These are phyloP conservation scores for Plasmodium ovale DNA, from an alignment of 169 alveolate species.

Conservation along the genomic window DNA sequence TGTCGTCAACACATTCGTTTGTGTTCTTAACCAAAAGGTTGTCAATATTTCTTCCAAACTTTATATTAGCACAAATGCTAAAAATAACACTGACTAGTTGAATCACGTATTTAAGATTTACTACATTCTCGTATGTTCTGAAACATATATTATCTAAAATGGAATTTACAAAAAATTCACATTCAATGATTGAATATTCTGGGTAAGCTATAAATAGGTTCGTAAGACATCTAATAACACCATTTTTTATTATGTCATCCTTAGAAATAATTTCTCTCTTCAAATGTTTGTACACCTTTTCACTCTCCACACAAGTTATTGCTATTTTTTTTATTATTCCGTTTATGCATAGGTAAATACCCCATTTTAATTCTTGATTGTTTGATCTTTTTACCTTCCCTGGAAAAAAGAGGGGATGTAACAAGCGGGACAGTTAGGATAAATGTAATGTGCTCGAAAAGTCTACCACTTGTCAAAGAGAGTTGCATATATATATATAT, in stretches of 20 bases:
- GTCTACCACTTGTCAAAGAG: neutral
- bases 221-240: conserved; percentile 31
- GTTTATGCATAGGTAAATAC: conserved; percentile 15
- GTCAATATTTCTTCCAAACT: conserved; percentile 13
- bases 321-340: conserved; percentile 20
- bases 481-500: neutral
- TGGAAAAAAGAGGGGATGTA: neutral
- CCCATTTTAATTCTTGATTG: conserved; percentile 26
- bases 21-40: neutral
- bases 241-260: conserved; percentile 43
- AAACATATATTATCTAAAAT: conserved; percentile 3
- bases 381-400: conserved; percentile 50
- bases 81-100: conserved; percentile 33
- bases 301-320: conserved; percentile 17
- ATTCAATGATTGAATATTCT: conserved; percentile 64
- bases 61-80: conserved; percentile 63
- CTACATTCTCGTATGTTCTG: neutral
- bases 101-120: conserved; percentile 25
- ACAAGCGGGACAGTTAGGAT: neutral
- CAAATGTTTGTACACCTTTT: conserved; percentile 30
- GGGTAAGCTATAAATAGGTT: conserved; percentile 49
- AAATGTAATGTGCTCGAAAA: neutral
- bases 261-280: conserved; percentile 50
- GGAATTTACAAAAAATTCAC: conserved; percentile 41
- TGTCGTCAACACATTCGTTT: neutral